Conservation (phyloP, 2,329 filamentous ascomycete species). For the Helminthosporium solani region DNA sequence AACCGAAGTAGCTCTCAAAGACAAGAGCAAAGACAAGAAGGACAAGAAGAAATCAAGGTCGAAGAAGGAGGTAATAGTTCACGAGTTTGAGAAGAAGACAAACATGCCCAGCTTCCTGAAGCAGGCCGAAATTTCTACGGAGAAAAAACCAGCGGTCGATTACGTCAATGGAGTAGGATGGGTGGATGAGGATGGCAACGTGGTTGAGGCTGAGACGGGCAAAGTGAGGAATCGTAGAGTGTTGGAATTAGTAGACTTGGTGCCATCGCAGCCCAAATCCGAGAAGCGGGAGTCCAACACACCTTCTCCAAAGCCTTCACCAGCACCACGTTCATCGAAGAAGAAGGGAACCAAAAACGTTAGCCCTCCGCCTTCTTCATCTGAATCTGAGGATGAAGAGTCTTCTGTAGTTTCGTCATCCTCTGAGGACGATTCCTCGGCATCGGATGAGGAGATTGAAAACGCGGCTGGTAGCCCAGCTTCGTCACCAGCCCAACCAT, state of each 20-base stretch:
- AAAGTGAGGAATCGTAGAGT: conserved; percentile 37
- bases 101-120: conserved; percentile 83
- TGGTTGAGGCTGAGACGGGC: conserved; percentile 63
- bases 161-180: conserved; percentile 86
- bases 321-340: conserved; percentile 17
- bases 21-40: conserved; percentile 51
- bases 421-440: conserved; percentile 29
- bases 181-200: conserved; percentile 74
- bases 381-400: conserved; percentile 28
- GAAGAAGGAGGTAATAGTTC: conserved; percentile 64
- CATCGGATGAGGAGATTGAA: conserved; percentile 24
- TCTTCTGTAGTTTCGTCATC: conserved; percentile 42
- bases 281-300: conserved; percentile 18
- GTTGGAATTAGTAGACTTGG: conserved; percentile 33
- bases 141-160: conserved; percentile 54
- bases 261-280: conserved; percentile 10
- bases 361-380: conserved; percentile 26
- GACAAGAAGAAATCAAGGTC: conserved; percentile 54
- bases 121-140: conserved; percentile 48
- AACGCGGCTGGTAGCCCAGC: conserved; percentile 15
- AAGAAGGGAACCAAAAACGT: conserved; percentile 25
- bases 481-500: conserved; percentile 15
- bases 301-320: conserved; percentile 15
- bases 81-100: conserved; percentile 85
- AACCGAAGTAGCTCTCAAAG: conserved; percentile 37